A percentile compares a stretch with the other conserved stretches of the same genome.
Evolutionary conservation across 2,329 filamentous ascomycete species (phyloP).

Genomic region (Clonostachys rhizophaga): DNA sequence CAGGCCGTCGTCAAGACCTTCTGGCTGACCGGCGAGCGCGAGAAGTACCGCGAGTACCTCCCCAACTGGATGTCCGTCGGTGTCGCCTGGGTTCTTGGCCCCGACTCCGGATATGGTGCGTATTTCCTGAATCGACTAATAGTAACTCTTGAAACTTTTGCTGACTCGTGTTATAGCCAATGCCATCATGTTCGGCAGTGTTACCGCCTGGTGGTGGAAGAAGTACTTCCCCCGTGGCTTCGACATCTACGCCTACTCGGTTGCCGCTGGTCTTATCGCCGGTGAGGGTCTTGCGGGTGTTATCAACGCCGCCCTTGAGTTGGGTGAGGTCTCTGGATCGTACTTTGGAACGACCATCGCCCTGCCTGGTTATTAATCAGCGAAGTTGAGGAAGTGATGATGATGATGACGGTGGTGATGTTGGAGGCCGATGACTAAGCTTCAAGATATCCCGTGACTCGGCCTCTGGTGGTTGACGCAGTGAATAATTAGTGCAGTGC

Average conservation of each 20-base stretch:
- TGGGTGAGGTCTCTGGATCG: conserved; percentile 22
- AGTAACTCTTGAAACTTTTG: neutral
- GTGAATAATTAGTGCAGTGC: no score
- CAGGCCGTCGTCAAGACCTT: conserved; percentile 51
- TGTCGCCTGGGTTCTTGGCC: conserved; percentile 53
- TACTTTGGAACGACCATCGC: conserved; percentile 8
- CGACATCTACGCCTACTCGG: conserved; percentile 51
- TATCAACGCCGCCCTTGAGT: conserved; percentile 44
- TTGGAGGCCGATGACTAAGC: no score
- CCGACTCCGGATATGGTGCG: conserved; percentile 40
- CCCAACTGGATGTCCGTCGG: conserved; percentile 61
- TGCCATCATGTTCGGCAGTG: conserved; percentile 52
- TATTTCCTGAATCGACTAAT: neutral
- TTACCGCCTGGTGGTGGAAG: conserved; percentile 47
- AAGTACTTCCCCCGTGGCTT: conserved; percentile 44
- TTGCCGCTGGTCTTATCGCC: conserved; percentile 58
- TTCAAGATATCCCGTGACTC: no score
- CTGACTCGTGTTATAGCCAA: conserved; percentile 24
- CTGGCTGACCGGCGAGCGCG: conserved; percentile 42
- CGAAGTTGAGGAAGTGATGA: no score
- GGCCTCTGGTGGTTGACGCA: no score
- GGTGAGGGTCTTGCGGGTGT: conserved; percentile 61
- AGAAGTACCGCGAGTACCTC: conserved; percentile 51
- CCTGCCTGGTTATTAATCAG: conserved; percentile 7
- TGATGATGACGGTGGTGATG: no score